Conservation (phyloP, 495 filamentous ascomycete genomes). For the Emericellopsis terricola region DNA sequence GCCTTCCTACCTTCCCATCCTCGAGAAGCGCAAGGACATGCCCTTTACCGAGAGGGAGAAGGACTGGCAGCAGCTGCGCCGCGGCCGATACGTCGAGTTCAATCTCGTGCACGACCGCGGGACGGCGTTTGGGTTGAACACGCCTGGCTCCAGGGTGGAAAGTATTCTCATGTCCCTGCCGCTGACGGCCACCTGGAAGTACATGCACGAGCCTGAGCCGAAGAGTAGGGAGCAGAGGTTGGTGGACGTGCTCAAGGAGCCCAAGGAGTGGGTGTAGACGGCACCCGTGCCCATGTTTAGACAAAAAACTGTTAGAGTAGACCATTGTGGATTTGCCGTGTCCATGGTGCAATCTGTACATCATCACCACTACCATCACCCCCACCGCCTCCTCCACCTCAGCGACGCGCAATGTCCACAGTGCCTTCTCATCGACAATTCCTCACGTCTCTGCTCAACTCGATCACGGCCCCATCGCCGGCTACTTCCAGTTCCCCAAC, state of each 20-base stretch:
- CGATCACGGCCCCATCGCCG: not conserved
- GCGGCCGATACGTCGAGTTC: constrained; percentile 94
- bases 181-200: constrained; percentile 81
- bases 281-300: too few relatives aligned
- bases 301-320: too few relatives aligned
- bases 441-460: constrained; percentile 1
- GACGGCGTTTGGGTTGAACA: constrained; percentile 86
- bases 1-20: constrained; percentile 80
- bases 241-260: constrained; percentile 67
- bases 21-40: constrained; percentile 79
- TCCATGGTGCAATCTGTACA: too few relatives aligned
- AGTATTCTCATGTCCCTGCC: constrained; percentile 96
- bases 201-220: constrained; percentile 75
- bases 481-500: too few relatives aligned
- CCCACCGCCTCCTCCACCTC: too few relatives aligned
- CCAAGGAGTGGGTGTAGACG: constrained; percentile 71
- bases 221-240: constrained; percentile 58
- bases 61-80: constrained; percentile 86
- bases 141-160: constrained; percentile 80
- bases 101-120: constrained; percentile 96
- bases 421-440: not conserved
- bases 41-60: constrained; percentile 70
- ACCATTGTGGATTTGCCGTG: too few relatives aligned
- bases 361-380: too few relatives aligned
- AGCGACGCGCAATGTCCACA: too few relatives aligned